phyloP scores from a whole-genome alignment of 306 rosid genomes.

The Alnus rubra region DNA sequence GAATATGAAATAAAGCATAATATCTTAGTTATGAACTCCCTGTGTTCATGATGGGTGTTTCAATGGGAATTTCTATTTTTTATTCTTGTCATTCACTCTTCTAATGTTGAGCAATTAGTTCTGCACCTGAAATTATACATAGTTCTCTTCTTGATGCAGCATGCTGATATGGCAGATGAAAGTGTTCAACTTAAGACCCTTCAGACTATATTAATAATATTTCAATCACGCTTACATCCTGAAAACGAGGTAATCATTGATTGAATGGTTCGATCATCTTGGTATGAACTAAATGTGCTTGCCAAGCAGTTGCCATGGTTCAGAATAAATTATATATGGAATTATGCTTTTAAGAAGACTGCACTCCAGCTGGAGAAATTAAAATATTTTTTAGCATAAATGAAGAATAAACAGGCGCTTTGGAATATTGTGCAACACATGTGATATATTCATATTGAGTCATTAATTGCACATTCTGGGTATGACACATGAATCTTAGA shows the following conservation, averaged over 20 bases:
- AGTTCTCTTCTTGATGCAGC: conserved; percentile 53
- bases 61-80: neutral
- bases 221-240: conserved; percentile 94
- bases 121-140: conserved; percentile 18
- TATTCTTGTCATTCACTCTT: neutral
- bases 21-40: neutral
- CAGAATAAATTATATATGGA: conserved; percentile 22
- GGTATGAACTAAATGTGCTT: neutral
- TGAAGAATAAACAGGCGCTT: neutral
- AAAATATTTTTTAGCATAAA: neutral
- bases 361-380: neutral
- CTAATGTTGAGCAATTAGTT: neutral
- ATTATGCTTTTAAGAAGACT: conserved; percentile 20
- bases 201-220: conserved; percentile 83
- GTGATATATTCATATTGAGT: neutral
- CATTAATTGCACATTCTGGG: neutral
- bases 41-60: neutral
- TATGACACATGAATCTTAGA: neutral
- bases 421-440: neutral
- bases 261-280: neutral
- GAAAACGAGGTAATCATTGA: conserved; percentile 65
- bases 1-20: neutral
- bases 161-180: conserved; percentile 92
- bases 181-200: conserved; percentile 95
- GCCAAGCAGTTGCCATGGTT: neutral